A percentile compares a stretch with the other conserved stretches of the same genome.
These are phyloP conservation scores for Oenanthe sinensis DNA, from an alignment of 129 eudicot species.

Conservation along the genomic window DNA sequence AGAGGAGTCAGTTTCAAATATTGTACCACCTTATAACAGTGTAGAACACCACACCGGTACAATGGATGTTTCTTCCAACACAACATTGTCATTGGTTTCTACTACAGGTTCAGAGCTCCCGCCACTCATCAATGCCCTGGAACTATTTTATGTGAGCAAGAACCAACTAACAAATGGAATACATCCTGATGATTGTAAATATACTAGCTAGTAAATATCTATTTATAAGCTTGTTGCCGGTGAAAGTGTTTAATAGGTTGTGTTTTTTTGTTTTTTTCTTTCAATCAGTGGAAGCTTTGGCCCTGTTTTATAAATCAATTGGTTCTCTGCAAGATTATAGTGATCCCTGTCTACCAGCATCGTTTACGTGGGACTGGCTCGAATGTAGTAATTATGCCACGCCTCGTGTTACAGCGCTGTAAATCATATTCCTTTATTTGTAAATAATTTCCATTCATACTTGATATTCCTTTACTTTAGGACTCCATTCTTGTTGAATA, in stretches of 20 bases:
- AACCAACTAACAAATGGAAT: conserved; percentile 37
- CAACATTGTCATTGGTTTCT: conserved; percentile 28
- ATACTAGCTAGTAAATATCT: background rate
- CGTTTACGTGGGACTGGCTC: conserved; percentile 70
- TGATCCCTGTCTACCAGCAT: conserved; percentile 65
- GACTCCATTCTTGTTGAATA: background rate
- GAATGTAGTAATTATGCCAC: background rate
- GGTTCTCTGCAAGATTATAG: conserved; percentile 34
- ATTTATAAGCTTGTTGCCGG: background rate
- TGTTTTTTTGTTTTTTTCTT: background rate
- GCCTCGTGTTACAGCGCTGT: conserved; percentile 6
- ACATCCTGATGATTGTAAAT: conserved; percentile 41
- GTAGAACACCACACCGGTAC: conserved; percentile 21
- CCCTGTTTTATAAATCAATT: conserved; percentile 32
- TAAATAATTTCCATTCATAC: background rate
- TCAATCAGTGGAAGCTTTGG: conserved; percentile 36
- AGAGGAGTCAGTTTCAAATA: conserved; percentile 17
- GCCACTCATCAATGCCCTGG: conserved; percentile 53
- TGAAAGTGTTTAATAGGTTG: too few relatives aligned
- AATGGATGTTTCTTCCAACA: conserved; percentile 16
- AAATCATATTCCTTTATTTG: background rate
- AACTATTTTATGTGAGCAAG: conserved; percentile 32
- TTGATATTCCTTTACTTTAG: background rate
- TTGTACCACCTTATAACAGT: conserved; percentile 32
- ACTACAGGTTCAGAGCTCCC: conserved; percentile 33